Percentiles rank a stretch among this genome's conserved stretches.
These are phyloP conservation scores for Yarrowia galli DNA, from an alignment of 1,139 yeast genomes.

Conservation along the genomic window DNA sequence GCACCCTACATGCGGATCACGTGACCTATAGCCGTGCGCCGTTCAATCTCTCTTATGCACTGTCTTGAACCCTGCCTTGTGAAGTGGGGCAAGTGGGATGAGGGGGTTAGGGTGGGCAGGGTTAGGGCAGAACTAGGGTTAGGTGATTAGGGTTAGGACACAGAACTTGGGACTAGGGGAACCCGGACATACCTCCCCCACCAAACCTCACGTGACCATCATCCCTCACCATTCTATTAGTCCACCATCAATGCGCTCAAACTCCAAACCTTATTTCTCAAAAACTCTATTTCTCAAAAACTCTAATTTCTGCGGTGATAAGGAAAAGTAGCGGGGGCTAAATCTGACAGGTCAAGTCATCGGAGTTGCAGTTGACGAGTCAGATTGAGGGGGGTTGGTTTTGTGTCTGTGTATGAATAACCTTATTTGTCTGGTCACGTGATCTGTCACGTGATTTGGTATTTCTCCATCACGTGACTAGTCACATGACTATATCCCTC, in stretches of 20 bases:
- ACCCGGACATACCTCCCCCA: background rate
- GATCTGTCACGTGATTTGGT: too few relatives aligned
- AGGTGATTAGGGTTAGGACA: background rate
- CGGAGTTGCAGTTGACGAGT: background rate
- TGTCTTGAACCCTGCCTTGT: constrained; percentile 3
- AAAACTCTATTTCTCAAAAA: too few relatives aligned
- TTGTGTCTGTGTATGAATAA: too few relatives aligned
- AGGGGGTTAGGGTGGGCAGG: background rate
- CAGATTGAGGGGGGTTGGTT: too few relatives aligned
- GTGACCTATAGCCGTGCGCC: constrained; percentile 5
- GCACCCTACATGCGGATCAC: background rate
- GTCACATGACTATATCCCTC: constrained; percentile 7
- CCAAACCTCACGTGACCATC: background rate
- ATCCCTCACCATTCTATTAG: background rate
- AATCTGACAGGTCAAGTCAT: background rate
- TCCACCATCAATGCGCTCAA: background rate
- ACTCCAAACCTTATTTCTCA: background rate
- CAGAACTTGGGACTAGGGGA: background rate
- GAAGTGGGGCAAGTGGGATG: too few relatives aligned
- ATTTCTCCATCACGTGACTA: background rate
- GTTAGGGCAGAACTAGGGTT: background rate
- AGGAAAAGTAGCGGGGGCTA: background rate
- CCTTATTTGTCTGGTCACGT: too few relatives aligned
- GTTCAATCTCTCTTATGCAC: background rate
- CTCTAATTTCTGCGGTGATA: background rate